A percentile compares a stretch with the other conserved stretches of the same genome.
phyloP scores from a whole-genome alignment of 164 flowering plant genomes.

The Vitis rotundifolia region DNA sequence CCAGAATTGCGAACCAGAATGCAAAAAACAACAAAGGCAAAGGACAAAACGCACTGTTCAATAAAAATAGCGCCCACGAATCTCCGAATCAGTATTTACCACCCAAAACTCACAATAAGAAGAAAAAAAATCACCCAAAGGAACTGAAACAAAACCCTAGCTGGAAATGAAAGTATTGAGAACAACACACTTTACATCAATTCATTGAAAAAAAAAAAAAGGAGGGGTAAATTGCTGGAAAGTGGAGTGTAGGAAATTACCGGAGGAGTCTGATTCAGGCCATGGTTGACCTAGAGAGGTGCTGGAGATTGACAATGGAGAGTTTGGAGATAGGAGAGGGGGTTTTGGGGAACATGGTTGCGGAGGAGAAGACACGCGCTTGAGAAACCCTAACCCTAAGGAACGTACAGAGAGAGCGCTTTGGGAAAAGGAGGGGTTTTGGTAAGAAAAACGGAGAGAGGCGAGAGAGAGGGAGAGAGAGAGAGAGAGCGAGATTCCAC shows the following conservation, averaged over 20 bases:
- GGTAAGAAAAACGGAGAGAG: no score
- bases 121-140: no score
- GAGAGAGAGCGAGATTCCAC: slow-evolving; percentile 6
- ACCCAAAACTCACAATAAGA: no score
- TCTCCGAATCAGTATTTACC: no score
- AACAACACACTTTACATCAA: background rate
- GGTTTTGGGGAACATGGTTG: slow-evolving; percentile 24
- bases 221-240: no score
- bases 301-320: slow-evolving; percentile 6
- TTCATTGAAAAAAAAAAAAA: background rate
- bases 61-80: no score
- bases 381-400: slow-evolving; percentile 35
- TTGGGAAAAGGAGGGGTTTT: no score
- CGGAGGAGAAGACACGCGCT: slow-evolving; percentile 24
- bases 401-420: background rate
- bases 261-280: slow-evolving; percentile 7
- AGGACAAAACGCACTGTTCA: no score
- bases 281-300: slow-evolving; percentile 6
- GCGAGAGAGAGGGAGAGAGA: slow-evolving; percentile 6
- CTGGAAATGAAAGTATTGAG: no score
- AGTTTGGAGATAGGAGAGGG: slow-evolving; percentile 5
- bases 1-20: no score
- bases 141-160: no score
- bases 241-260: background rate
- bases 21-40: no score